These are phyloP conservation scores for Magnusiomyces sp. DNA, from an alignment of 1,139 yeast genomes.

Conservation along the genomic window DNA sequence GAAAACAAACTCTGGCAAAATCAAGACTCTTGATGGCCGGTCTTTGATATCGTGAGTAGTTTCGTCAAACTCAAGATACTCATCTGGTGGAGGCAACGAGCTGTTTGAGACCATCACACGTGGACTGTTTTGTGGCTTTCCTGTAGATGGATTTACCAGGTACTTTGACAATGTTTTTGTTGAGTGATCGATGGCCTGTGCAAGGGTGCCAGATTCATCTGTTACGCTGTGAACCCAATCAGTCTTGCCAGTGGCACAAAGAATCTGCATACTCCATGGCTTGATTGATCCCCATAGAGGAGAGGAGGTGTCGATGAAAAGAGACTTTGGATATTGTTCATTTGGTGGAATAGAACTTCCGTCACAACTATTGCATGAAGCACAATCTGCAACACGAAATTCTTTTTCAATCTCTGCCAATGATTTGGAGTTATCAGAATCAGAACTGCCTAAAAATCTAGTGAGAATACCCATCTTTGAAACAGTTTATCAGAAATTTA, in stretches of 20 bases:
- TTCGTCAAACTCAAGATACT: slow-evolving; percentile 20
- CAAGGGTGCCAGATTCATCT: slow-evolving; percentile 44
- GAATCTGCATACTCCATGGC: slow-evolving; percentile 59
- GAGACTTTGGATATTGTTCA: slow-evolving; percentile 45
- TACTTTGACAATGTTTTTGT: background rate
- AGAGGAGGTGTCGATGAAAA: slow-evolving; percentile 44
- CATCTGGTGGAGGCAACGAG: slow-evolving; percentile 27
- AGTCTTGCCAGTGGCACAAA: slow-evolving; percentile 72
- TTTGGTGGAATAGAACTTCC: slow-evolving; percentile 19
- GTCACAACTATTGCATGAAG: slow-evolving; percentile 21
- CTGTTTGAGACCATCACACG: slow-evolving; percentile 29
- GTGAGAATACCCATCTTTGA: slow-evolving; percentile 6
- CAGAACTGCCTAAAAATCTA: background rate
- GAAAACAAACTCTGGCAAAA: slow-evolving; percentile 78
- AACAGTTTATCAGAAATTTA: too few species aligned
- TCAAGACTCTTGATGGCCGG: slow-evolving; percentile 34
- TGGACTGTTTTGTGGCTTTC: slow-evolving; percentile 19
- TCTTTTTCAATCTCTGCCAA: slow-evolving; percentile 13
- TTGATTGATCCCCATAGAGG: slow-evolving; percentile 65
- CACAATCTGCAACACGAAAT: slow-evolving; percentile 22
- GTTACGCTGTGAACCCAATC: slow-evolving; percentile 83
- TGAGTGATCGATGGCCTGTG: slow-evolving; percentile 35
- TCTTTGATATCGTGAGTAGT: slow-evolving; percentile 12
- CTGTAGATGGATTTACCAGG: slow-evolving; percentile 3
- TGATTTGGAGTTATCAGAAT: too few species aligned